Conservation (phyloP, 306 rosid species). For the Quercus suber region DNA sequence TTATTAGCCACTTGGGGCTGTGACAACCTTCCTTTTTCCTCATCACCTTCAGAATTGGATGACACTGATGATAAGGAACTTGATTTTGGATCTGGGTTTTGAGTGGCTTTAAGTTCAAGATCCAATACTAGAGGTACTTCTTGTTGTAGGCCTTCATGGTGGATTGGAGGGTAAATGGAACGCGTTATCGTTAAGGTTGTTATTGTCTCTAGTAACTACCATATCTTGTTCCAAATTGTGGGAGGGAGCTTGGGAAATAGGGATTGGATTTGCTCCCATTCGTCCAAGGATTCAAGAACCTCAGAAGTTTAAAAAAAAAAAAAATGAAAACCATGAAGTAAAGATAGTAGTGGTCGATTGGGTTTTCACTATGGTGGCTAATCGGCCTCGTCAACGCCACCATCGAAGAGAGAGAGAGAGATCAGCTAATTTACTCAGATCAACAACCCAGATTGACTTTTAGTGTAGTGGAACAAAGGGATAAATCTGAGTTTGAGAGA, state of each 20-base stretch:
- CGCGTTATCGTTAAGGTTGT: background rate
- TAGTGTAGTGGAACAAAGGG: too few relatives aligned
- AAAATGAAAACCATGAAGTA: too few relatives aligned
- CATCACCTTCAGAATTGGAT: background rate
- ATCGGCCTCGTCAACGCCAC: too few relatives aligned
- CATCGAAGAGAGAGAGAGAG: too few relatives aligned
- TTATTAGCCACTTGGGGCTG: background rate
- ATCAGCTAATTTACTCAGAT: too few relatives aligned
- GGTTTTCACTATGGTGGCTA: too few relatives aligned
- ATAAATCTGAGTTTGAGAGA: too few relatives aligned
- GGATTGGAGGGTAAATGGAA: too few relatives aligned
- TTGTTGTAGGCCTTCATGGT: too few relatives aligned
- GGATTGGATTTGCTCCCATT: background rate
- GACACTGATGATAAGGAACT: slow-evolving; percentile 1
- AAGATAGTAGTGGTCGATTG: too few relatives aligned
- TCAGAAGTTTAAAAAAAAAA: background rate
- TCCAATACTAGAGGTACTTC: background rate
- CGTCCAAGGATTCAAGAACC: background rate
- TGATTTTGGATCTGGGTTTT: slow-evolving; percentile 1
- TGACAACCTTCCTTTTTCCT: background rate
- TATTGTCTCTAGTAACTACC: background rate
- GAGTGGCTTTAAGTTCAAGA: background rate
- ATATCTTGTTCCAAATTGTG: background rate
- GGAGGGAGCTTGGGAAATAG: background rate
- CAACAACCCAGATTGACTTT: too few relatives aligned